A percentile compares a stretch with the other conserved stretches of the same genome.
phyloP scores from a whole-genome alignment of 2,329 filamentous ascomycete species.

The Albophoma yamanashiensis region DNA sequence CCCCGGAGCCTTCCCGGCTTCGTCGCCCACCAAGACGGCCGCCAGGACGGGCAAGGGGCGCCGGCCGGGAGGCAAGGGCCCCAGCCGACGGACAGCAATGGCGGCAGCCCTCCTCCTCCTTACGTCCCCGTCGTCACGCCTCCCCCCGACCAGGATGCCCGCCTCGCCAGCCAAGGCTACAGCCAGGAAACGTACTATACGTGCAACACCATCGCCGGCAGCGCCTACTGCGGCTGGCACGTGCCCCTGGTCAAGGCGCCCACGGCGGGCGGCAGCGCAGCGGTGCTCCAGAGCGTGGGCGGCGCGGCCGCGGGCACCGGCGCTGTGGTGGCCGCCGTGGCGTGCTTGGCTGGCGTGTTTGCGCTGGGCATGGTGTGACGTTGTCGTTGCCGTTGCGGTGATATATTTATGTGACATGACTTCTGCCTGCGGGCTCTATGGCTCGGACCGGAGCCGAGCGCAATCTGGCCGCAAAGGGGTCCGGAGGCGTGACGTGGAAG shows the following conservation, averaged over 20 bases:
- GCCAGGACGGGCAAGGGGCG: neutral
- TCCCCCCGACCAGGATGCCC: constrained; percentile 17
- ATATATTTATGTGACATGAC: neutral
- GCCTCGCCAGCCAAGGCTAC: constrained; percentile 18
- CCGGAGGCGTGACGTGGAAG: neutral
- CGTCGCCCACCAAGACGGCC: neutral
- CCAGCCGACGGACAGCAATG: neutral
- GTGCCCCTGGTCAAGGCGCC: constrained; percentile 14
- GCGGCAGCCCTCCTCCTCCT: constrained; percentile 7
- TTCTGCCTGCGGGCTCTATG: neutral
- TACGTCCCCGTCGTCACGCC: constrained; percentile 21
- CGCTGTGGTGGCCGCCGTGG: constrained; percentile 10
- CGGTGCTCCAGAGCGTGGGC: constrained; percentile 6
- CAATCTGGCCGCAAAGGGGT: neutral
- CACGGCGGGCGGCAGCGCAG: constrained; percentile 12
- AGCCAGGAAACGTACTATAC: constrained; percentile 22
- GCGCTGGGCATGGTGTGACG: constrained; percentile 13
- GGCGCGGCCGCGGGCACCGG: constrained; percentile 12
- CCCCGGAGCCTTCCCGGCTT: neutral
- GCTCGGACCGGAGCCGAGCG: neutral
- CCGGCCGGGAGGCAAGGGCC: neutral
- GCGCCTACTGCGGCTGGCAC: constrained; percentile 25
- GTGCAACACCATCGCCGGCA: constrained; percentile 18
- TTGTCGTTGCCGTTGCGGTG: neutral
- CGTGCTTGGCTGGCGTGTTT: constrained; percentile 13